Conservation (phyloP, 2,329 filamentous ascomycete species). For the Pezicula radicicola region DNA sequence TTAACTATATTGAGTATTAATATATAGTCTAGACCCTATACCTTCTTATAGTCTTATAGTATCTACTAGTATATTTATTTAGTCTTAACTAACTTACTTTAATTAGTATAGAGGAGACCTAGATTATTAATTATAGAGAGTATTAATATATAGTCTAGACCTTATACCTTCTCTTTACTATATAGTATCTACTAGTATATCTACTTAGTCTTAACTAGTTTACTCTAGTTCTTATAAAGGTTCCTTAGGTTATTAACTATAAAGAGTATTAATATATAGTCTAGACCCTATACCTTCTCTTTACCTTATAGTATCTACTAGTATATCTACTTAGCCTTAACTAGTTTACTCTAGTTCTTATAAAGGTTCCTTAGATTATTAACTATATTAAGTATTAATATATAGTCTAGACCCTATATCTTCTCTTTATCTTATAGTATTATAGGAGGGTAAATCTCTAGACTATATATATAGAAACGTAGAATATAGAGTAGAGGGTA, state of each 20-base stretch:
- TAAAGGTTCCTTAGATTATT: slow-evolving; percentile 27
- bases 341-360: slow-evolving; percentile 16
- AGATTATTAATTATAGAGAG: slow-evolving; percentile 3
- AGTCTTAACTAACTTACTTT: slow-evolving; percentile 24
- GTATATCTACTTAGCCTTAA: slow-evolving; percentile 23
- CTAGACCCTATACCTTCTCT: slow-evolving; percentile 21
- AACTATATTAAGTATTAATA: slow-evolving; percentile 12
- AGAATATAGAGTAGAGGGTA: too few species aligned
- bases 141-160: slow-evolving; percentile 2
- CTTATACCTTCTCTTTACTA: slow-evolving; percentile 5
- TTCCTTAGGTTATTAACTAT: slow-evolving; percentile 4
- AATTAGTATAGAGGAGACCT: slow-evolving; percentile 21
- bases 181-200: slow-evolving; percentile 23
- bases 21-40: too few species aligned
- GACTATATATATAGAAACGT: too few species aligned
- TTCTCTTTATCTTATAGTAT: too few species aligned
- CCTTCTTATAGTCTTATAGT: too few species aligned
- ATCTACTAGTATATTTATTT: slow-evolving; percentile 8
- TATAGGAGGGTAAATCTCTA: too few species aligned
- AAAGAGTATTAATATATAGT: slow-evolving; percentile 12
- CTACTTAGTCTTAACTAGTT: slow-evolving; percentile 10
- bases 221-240: too few species aligned
- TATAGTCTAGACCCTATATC: too few species aligned
- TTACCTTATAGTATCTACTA: slow-evolving; percentile 15
- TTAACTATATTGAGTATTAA: too few species aligned